A percentile compares a stretch with the other conserved stretches of the same genome.
Conservation (phyloP, 495 filamentous ascomycete genomes). For the Penicillium paxilli region DNA sequence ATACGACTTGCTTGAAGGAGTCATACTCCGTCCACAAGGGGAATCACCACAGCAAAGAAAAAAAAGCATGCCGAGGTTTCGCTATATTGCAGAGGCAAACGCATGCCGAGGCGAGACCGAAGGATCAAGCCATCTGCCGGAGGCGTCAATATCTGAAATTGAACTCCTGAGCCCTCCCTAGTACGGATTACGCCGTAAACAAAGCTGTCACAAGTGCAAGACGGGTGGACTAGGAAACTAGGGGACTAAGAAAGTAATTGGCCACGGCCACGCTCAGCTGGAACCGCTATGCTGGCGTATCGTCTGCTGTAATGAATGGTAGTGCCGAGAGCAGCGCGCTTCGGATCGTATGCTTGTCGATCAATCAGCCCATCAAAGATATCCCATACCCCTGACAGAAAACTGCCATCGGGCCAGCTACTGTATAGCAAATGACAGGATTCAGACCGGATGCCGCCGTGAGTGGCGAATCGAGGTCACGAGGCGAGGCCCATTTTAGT, state of each 20-base stretch:
- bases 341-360: neutral
- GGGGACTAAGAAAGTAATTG: too few species aligned
- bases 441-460: neutral
- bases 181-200: neutral
- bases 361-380: neutral
- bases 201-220: neutral
- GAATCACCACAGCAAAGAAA: neutral
- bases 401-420: neutral
- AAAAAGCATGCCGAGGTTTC: neutral
- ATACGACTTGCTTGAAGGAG: neutral
- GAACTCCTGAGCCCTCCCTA: too few species aligned
- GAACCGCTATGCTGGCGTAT: neutral
- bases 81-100: neutral
- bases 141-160: neutral
- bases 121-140: neutral
- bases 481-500: constrained; percentile 16
- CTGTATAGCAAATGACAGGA: neutral
- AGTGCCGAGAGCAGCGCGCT: neutral
- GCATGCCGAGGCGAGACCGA: constrained; percentile 1
- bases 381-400: neutral
- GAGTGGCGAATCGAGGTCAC: constrained; percentile 15
- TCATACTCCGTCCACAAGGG: neutral
- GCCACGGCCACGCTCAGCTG: too few species aligned
- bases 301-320: neutral
- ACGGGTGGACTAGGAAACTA: neutral